Evolutionary conservation across 2,329 filamentous ascomycete species (phyloP), one percentile per base, ranked within the genome.

Genomic region (Aspergillus novofumigatus): DNA sequence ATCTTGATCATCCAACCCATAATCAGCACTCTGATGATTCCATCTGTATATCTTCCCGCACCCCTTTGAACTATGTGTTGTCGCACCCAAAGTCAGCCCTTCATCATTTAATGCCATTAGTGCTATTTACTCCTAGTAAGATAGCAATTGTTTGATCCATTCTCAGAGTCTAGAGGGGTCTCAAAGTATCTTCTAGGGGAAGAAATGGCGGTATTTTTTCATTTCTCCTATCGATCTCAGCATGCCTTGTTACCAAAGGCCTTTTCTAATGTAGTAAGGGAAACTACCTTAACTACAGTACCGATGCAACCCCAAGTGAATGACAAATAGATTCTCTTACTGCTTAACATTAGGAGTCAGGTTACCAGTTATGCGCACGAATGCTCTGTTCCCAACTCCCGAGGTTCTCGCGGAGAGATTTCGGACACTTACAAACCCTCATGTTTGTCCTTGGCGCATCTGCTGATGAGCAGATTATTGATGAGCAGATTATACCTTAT

Each of bases 331-430:
- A 38, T 17, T 17, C 14, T 1, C 14, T 3, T 38, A 17, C 32
- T 38, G 14, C 14, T 38, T 17, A 17, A 4, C 14, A 14, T 35
- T 17, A 17, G 14, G 11, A 6, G 14, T 35, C 32, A 35, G 11
- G 4, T 35, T 35, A 25, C 20, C 20, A 3, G 20, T 53, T n/a
- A 35, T n/a, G 29, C 20, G 14, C 10, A 14, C 1, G 20, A 4
- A 29, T 14, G 14, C 38, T 8, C 28, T 29, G 17, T 20, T 17
- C 10, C 23, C 11, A 26, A 6, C 53, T 26, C 17, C 35, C 42
- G 47, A 48, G 20, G 5, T n/a, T n/a, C 49, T 38, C 54, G 23
- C 59, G 59, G 59, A 59, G 54, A 61, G 51, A 57, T 61, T 17
- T 59, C 56, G 59, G 59, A 59, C 29, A 61, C 59, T 56, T 61